Evolutionary conservation across 495 filamentous ascomycete species (phyloP).

Genomic region (Podospora didyma): DNA sequence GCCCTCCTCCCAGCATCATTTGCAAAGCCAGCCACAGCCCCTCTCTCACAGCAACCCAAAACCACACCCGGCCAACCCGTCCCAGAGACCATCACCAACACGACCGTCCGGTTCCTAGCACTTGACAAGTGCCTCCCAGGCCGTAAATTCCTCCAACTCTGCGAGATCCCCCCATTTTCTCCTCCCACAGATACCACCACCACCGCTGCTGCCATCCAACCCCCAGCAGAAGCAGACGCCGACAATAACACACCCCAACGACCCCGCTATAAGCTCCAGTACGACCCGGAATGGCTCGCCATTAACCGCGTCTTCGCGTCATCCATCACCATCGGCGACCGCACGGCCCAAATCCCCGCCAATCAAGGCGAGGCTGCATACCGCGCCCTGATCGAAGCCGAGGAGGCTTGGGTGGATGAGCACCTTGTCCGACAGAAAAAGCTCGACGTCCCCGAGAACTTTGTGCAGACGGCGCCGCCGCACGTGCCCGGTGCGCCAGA

Average conservation of each 20-base stretch:
- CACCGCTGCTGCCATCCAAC: not conserved
- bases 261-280: constrained; percentile 52
- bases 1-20: constrained; percentile 66
- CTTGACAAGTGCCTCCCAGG: constrained; percentile 81
- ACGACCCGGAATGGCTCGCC: constrained; percentile 93
- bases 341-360: constrained; percentile 36
- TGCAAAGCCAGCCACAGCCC: constrained; percentile 33
- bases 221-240: not conserved
- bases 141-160: constrained; percentile 76
- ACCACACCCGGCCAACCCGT: constrained; percentile 42
- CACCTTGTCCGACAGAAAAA: constrained; percentile 58
- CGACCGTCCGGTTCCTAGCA: constrained; percentile 77
- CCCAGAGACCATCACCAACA: constrained; percentile 61
- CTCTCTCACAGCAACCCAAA: constrained; percentile 11
- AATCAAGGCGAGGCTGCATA: constrained; percentile 66
- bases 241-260: too few relatives aligned
- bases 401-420: constrained; percentile 71
- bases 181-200: constrained; percentile 20
- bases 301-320: constrained; percentile 78
- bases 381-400: constrained; percentile 54
- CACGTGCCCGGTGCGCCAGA: constrained; percentile 45
- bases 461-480: constrained; percentile 67
- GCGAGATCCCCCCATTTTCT: constrained; percentile 49
- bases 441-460: constrained; percentile 70
- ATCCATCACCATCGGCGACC: constrained; percentile 56